phyloP scores from a whole-genome alignment of 2,329 filamentous ascomycete genomes.

The Phaeosphaeria sp. region DNA sequence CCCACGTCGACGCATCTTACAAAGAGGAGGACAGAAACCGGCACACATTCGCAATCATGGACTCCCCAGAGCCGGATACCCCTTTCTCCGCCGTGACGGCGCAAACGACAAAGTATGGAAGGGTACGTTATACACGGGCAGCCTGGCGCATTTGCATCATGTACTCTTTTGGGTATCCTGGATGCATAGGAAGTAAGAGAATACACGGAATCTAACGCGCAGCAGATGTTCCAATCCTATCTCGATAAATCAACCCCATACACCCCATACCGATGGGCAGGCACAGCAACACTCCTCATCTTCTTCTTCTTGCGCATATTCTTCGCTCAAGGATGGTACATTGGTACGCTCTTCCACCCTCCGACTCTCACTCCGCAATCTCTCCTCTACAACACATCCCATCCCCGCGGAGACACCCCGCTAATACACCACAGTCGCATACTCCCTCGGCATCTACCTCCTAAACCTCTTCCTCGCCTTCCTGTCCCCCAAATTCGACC shows the following conservation, averaged over 20 bases:
- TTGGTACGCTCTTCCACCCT: conserved; percentile 66
- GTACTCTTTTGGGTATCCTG: neutral
- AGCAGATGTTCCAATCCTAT: conserved; percentile 88
- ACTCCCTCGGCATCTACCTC: conserved; percentile 97
- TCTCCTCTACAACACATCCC: neutral
- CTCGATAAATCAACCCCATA: conserved; percentile 93
- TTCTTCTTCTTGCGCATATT: conserved; percentile 91
- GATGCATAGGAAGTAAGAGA: neutral
- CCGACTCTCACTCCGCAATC: neutral
- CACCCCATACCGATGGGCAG: conserved; percentile 87
- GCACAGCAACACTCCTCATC: conserved; percentile 76
- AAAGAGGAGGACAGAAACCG: neutral
- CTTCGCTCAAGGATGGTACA: conserved; percentile 96
- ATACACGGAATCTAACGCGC: conserved; percentile 19
- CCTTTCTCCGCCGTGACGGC: conserved; percentile 89
- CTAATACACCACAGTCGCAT: conserved; percentile 71
- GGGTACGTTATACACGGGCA: conserved; percentile 60
- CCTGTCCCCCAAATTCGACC: conserved; percentile 97
- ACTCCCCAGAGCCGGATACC: conserved; percentile 87
- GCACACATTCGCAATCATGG: conserved; percentile 64
- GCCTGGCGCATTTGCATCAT: conserved; percentile 14
- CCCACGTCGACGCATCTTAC: neutral
- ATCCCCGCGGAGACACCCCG: neutral
- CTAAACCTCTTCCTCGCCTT: conserved; percentile 99
- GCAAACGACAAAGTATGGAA: conserved; percentile 78